These are phyloP conservation scores for Backusella mclennaniae DNA, from an alignment of 192 early-diverging fungal species.

Conservation along the genomic window DNA sequence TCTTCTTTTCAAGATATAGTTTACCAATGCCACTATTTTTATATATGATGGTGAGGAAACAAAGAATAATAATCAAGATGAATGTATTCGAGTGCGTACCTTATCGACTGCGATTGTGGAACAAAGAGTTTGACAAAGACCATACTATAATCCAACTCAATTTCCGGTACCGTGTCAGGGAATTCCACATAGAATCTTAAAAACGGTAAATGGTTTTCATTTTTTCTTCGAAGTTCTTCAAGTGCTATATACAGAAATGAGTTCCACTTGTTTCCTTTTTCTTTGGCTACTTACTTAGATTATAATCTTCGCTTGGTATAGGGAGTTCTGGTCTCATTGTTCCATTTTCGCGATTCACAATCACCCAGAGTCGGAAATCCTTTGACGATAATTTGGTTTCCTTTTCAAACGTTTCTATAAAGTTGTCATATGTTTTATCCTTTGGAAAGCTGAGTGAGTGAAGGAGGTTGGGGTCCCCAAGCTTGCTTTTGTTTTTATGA, in stretches of 20 bases:
- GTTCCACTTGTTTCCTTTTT: too few relatives aligned
- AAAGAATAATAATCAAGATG: not conserved
- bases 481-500: conserved; percentile 42
- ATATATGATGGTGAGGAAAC: not conserved
- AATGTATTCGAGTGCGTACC: not conserved
- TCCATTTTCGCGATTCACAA: conserved; percentile 86
- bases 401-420: conserved; percentile 52
- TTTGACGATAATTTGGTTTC: conserved; percentile 43
- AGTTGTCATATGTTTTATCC: conserved; percentile 53
- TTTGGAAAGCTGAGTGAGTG: conserved; percentile 29
- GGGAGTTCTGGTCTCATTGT: conserved; percentile 84
- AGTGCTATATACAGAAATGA: conserved; percentile 2
- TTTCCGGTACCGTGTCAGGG: conserved; percentile 26
- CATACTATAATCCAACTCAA: conserved; percentile 42
- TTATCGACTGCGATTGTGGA: conserved; percentile 52
- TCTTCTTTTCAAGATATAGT: conserved; percentile 47
- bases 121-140: conserved; percentile 91
- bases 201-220: conserved; percentile 27
- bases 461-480: not conserved
- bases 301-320: conserved; percentile 44
- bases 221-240: conserved; percentile 22
- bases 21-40: conserved; percentile 50
- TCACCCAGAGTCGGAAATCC: conserved; percentile 75
- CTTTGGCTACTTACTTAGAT: not conserved
- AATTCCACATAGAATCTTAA: conserved; percentile 55